Base-by-base conservation (phyloP, 805 yeast genomes). In the Zygosaccharomyces bailii region DNA sequence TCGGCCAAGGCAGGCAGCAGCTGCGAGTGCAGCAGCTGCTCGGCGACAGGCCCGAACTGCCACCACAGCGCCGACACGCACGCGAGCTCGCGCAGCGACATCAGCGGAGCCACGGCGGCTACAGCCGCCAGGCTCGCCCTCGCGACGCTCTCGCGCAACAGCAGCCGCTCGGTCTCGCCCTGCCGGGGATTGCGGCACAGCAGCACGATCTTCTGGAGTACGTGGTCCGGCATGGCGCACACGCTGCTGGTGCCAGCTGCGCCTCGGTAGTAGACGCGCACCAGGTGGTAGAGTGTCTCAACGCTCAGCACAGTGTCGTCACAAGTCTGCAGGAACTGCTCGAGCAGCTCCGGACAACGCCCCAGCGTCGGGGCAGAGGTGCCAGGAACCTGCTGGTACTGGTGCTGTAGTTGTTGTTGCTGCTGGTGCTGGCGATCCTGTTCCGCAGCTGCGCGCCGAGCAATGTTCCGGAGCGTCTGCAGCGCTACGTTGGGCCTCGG, bases 391-490 rank as follows among this genome's bases (percentile, higher is more conserved):
- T n/a, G n/a, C n/a, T n/a, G n/a, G n/a, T n/a, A n/a, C n/a, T n/a
- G n/a, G n/a, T n/a, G n/a, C n/a, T n/a, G n/a, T n/a, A n/a, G 34
- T 35, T 18, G 13, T 9, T 21, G 25, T 9, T 21, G 8, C 25
- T 21, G 25, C 8, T 21, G 8, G 25, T 21, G 25, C 25, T 21
- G 25, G 8, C 9, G 25, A 5, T 5, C 25, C 31, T 16, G 23
- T 10, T 16, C n/a, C 30, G 37, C 40, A 11, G 21, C 18, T 6
- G 43, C 34, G 13, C 16, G 39, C 19, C 44, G 48, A 14, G 53
- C 45, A 9, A 50, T 42, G 34, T 52, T 51, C 42, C 46, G 47
- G 18, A 55, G 38, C 4, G 56, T 44, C 42, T 58, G 60, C 6
- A 50, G 11, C 17, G 46, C 39, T 14, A 32, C 46, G 35, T 30